phyloP scores from a whole-genome alignment of 2,329 filamentous ascomycete species.

The Ceratocystis ficicola region DNA sequence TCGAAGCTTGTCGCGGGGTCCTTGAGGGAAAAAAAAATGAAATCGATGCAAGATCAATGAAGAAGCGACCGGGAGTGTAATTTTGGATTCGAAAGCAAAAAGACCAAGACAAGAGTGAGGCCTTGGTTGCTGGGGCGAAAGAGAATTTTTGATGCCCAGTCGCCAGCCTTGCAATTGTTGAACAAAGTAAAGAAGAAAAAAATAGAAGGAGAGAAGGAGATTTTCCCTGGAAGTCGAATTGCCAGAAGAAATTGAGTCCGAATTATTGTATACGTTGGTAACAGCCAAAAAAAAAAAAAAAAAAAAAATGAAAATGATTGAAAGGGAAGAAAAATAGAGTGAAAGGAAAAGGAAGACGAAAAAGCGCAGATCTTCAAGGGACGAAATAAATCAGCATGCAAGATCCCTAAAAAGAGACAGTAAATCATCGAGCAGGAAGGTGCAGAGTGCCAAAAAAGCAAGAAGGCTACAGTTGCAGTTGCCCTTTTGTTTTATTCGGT shows the following conservation, averaged over 20 bases:
- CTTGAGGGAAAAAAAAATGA: background rate
- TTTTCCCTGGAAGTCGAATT: no score
- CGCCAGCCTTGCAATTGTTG: background rate
- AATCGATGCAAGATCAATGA: background rate
- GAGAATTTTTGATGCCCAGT: background rate
- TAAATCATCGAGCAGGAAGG: background rate
- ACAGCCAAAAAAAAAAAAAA: background rate
- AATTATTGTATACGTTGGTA: background rate
- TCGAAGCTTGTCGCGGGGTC: background rate
- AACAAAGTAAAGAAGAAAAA: background rate
- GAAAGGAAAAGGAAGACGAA: background rate
- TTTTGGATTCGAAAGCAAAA: background rate
- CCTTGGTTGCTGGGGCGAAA: background rate
- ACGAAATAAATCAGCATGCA: conserved; percentile 3
- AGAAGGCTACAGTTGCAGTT: background rate
- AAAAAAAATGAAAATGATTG: background rate
- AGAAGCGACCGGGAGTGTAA: background rate
- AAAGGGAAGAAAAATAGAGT: background rate
- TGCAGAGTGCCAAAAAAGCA: background rate
- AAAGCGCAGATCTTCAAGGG: conserved; percentile 10
- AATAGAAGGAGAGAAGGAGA: background rate
- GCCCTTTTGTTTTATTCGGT: background rate
- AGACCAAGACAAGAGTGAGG: background rate
- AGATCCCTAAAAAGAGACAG: background rate
- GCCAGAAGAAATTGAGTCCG: background rate